Evolutionary conservation across 495 filamentous ascomycete species (phyloP).

Genomic region (Pseudomonodictys pantanalensis): DNA sequence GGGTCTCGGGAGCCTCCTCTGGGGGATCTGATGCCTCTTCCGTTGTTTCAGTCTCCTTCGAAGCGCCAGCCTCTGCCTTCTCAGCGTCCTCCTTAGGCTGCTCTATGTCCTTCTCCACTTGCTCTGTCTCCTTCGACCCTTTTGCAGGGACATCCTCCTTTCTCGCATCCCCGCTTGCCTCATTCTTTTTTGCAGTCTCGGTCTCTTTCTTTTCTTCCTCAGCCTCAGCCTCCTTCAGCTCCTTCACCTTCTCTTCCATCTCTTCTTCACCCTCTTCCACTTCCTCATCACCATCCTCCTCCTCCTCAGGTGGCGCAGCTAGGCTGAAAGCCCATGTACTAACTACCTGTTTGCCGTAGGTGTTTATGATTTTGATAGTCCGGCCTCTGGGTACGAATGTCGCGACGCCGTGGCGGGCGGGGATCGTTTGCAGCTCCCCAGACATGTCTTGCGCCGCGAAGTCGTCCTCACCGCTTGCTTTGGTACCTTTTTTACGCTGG

Average conservation of each 20-base stretch:
- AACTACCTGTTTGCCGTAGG: slow-evolving; percentile 53
- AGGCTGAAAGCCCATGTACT: slow-evolving; percentile 52
- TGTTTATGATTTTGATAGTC: slow-evolving; percentile 54
- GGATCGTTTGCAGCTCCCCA: slow-evolving; percentile 42
- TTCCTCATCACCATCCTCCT: slow-evolving; percentile 21
- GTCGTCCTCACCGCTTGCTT: neutral
- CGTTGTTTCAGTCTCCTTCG: slow-evolving; percentile 7
- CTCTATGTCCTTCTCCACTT: slow-evolving; percentile 1
- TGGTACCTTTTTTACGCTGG: slow-evolving; percentile 16
- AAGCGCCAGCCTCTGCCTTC: neutral
- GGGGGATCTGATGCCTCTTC: slow-evolving; percentile 17
- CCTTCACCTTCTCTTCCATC: slow-evolving; percentile 14
- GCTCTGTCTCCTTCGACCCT: neutral
- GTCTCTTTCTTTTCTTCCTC: slow-evolving; percentile 10
- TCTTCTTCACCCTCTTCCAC: slow-evolving; percentile 18
- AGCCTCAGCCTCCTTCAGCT: slow-evolving; percentile 8
- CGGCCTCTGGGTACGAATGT: slow-evolving; percentile 44
- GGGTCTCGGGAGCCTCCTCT: slow-evolving; percentile 23
- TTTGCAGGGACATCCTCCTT: neutral
- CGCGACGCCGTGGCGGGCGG: slow-evolving; percentile 48
- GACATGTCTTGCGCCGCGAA: slow-evolving; percentile 26
- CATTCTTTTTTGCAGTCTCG: too few relatives aligned
- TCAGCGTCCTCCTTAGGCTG: slow-evolving; percentile 11
- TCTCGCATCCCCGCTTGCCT: neutral
- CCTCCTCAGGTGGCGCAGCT: slow-evolving; percentile 34